These are phyloP conservation scores for Platismatia glauca DNA, from an alignment of 495 filamentous ascomycete species.

Conservation along the genomic window DNA sequence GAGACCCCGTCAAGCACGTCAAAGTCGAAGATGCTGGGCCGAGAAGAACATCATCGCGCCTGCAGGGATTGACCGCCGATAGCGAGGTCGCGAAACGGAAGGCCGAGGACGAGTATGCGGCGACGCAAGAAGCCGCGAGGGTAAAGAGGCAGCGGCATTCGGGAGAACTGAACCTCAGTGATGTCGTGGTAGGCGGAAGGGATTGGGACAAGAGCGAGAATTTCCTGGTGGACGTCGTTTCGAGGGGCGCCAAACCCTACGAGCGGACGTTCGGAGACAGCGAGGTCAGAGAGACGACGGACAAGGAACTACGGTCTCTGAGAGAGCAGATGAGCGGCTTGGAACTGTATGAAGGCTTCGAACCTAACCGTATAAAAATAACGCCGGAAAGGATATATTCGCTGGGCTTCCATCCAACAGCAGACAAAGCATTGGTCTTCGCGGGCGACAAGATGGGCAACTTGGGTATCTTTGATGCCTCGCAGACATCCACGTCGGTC, in stretches of 20 bases:
- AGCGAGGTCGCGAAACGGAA: conserved; percentile 72
- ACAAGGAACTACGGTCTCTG: conserved; percentile 65
- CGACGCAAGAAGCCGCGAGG: conserved; percentile 49
- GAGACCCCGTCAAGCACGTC: conserved; percentile 38
- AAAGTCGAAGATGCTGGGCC: conserved; percentile 45
- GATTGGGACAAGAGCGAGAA: conserved; percentile 44
- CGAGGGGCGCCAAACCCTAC: conserved; percentile 65
- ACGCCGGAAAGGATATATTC: conserved; percentile 84
- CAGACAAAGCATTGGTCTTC: conserved; percentile 81
- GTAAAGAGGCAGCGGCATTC: conserved; percentile 64
- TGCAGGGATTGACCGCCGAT: conserved; percentile 58
- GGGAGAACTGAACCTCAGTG: conserved; percentile 61
- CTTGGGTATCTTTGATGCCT: conserved; percentile 86
- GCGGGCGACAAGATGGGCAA: conserved; percentile 93
- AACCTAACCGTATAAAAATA: conserved; percentile 80
- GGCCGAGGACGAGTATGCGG: conserved; percentile 61
- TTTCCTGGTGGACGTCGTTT: conserved; percentile 49
- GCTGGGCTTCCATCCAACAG: conserved; percentile 80
- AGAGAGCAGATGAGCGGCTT: conserved; percentile 74
- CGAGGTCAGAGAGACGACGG: conserved; percentile 71
- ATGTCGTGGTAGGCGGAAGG: conserved; percentile 72
- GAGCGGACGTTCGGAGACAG: conserved; percentile 72
- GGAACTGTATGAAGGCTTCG: conserved; percentile 71
- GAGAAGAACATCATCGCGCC: conserved; percentile 55
- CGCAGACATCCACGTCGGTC: conserved; percentile 48